These are phyloP conservation scores for Pythium volutum DNA, from an alignment of 352 stramenopile species.

Conservation along the genomic window DNA sequence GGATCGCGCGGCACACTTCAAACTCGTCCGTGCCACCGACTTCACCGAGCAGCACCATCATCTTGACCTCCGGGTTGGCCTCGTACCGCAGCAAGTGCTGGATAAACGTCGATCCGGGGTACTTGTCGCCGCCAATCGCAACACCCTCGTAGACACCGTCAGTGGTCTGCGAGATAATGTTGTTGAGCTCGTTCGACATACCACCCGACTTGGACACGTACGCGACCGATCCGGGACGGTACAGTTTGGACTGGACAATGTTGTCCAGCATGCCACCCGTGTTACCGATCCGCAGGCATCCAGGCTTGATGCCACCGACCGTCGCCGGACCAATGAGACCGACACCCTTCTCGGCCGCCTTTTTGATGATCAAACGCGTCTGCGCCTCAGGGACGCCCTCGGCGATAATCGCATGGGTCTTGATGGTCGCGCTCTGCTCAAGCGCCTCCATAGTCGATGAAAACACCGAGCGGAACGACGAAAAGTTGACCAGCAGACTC, in stretches of 20 bases:
- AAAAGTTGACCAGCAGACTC: conserved; percentile 96
- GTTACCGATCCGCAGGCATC: conserved; percentile 97
- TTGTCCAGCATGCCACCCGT: conserved; percentile 98
- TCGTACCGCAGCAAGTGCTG: conserved; percentile 97
- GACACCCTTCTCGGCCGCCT: conserved; percentile 88
- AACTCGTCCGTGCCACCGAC: conserved; percentile 97
- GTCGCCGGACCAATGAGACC: conserved; percentile 95
- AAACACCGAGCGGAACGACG: conserved; percentile 96
- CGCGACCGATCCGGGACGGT: conserved; percentile 93
- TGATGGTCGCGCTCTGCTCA: conserved; percentile 91
- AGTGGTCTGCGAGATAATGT: conserved; percentile 95
- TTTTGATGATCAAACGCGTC: conserved; percentile 94
- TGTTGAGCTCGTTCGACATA: conserved; percentile 98
- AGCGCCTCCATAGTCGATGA: conserved; percentile 94
- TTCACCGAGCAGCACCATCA: conserved; percentile 96
- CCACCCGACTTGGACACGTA: conserved; percentile 97
- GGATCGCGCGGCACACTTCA: conserved; percentile 91
- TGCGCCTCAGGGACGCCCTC: conserved; percentile 96
- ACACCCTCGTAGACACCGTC: conserved; percentile 96
- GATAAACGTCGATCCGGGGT: conserved; percentile 96
- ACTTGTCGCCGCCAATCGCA: conserved; percentile 94
- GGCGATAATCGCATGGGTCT: conserved; percentile 97
- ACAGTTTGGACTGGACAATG: conserved; percentile 97
- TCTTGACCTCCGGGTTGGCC: conserved; percentile 93
- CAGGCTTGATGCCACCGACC: conserved; percentile 96